Base-by-base conservation (phyloP, 345 rosid species). In the Ceriops tagal region DNA sequence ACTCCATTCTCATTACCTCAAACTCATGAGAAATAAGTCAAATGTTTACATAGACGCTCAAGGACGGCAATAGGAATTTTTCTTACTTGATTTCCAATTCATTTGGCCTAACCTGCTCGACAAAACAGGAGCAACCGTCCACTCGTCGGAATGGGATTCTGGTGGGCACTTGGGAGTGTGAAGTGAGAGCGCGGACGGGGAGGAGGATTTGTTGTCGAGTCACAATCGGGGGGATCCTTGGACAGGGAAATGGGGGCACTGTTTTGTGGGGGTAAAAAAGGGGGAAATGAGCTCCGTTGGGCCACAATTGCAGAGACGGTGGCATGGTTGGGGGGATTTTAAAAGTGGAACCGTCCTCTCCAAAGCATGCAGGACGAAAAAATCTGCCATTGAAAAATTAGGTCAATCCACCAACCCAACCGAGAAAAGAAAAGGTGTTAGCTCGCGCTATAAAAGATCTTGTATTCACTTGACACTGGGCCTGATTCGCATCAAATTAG, bases 181-280 rank as follows among this genome's bases (percentile, higher is more conserved):
- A 0, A 11, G 5, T 49, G 34, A 31, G 51, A 61, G 10, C 0
- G 53, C n/a, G 20, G 64, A 43, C 9, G 20, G 20, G 28, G 64
- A 66, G 62, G 28, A 27, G 28, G 1, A 27, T n/a, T 64, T 28
- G 58, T 18, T 64, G 75, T 27, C 26, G 58, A 30, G 64, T 71
- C 69, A 16, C 57, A 37, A 43, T 64, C 64, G 49, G 57, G 49
- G 57, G 55, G 19, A 37, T 53, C 21, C 56, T 1, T 64, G 56
- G 31, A 47, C 4, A 30, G 22, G 55, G 34, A 56, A 57, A 16
- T 31, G 46, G 10, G 10, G 10, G 46, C 46, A 10, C 46, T 39
- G 46, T 39, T 39, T 1, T 39, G 46, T 3, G 46, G 46, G 43
- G 26, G 7, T 5, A 34, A 34, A 1, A 35, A 37, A 18, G 24